phyloP scores from a whole-genome alignment of 2,329 filamentous ascomycete genomes.

The Chalaropsis ovoidea region DNA sequence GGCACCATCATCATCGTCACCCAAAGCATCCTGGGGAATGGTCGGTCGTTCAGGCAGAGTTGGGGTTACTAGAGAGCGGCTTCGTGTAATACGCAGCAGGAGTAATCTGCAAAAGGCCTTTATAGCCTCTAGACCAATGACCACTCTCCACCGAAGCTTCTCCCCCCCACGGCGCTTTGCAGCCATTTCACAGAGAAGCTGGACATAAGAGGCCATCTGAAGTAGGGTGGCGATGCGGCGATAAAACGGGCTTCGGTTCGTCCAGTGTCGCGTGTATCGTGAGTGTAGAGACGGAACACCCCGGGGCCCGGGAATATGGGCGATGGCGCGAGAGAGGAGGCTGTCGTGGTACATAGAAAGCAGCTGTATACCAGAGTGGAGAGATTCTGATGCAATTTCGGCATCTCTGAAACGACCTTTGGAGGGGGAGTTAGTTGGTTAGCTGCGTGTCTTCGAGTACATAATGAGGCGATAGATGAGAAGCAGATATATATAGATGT shows the following conservation, averaged over 20 bases:
- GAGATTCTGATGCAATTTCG: slow-evolving; percentile 85
- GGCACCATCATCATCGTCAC: slow-evolving; percentile 37
- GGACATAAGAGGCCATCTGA: slow-evolving; percentile 87
- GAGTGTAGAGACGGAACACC: slow-evolving; percentile 46
- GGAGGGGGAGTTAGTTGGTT: not conserved
- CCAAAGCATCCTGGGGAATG: slow-evolving; percentile 43
- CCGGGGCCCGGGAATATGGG: slow-evolving; percentile 34
- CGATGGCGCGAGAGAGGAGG: slow-evolving; percentile 58
- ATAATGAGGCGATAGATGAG: not conserved
- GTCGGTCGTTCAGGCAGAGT: slow-evolving; percentile 77
- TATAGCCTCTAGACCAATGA: slow-evolving; percentile 72
- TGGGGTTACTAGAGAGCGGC: slow-evolving; percentile 70
- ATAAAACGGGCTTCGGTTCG: slow-evolving; percentile 57
- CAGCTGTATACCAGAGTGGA: slow-evolving; percentile 80
- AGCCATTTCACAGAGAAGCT: slow-evolving; percentile 95
- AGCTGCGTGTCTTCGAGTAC: not conserved
- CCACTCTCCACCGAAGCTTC: slow-evolving; percentile 70
- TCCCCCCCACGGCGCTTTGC: slow-evolving; percentile 77
- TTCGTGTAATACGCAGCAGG: slow-evolving; percentile 71
- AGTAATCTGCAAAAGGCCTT: slow-evolving; percentile 79
- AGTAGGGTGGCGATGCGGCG: slow-evolving; percentile 69
- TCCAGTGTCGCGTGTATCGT: slow-evolving; percentile 59
- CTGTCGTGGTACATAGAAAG: slow-evolving; percentile 89
- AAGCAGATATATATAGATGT: not conserved
- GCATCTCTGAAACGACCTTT: slow-evolving; percentile 79